Percentiles rank a stretch among this genome's conserved stretches.
Conservation (phyloP, 2,329 filamentous ascomycete genomes). For the Ophiostoma montium region DNA sequence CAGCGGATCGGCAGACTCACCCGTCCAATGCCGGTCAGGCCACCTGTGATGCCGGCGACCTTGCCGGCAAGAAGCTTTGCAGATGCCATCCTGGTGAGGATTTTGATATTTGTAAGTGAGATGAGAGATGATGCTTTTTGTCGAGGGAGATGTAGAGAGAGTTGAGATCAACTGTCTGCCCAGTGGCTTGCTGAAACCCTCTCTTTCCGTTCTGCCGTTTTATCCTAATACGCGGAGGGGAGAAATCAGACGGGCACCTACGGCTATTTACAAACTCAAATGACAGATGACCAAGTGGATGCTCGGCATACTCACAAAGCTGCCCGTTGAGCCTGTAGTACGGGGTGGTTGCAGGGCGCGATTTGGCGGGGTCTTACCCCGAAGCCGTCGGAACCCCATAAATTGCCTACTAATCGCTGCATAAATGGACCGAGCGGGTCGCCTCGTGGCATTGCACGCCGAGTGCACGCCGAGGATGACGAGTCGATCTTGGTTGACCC, state of each 20-base stretch:
- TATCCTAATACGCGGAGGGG: no score
- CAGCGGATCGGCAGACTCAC: no score
- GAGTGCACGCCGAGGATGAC: not conserved
- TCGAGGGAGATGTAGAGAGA: no score
- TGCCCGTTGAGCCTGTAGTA: not conserved
- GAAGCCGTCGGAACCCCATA: not conserved
- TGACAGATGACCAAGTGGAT: not conserved
- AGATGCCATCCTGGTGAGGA: conserved; percentile 1
- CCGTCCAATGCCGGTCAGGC: conserved; percentile 11
- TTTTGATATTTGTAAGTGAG: not conserved
- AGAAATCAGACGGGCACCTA: not conserved
- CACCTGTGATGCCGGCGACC: conserved; percentile 11
- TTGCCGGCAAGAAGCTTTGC: conserved; percentile 12
- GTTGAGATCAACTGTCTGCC: no score
- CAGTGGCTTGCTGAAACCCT: no score
- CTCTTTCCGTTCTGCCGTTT: no score
- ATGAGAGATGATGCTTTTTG: no score
- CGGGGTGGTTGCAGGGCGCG: not conserved
- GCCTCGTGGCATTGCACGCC: not conserved
- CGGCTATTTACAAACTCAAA: not conserved
- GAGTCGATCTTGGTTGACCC: not conserved
- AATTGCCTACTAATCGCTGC: not conserved
- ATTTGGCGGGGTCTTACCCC: conserved; percentile 1
- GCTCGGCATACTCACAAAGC: not conserved
- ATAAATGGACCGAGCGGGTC: not conserved